Conservation (phyloP, 139 green algal species). For the Pleodorina starrii region DNA sequence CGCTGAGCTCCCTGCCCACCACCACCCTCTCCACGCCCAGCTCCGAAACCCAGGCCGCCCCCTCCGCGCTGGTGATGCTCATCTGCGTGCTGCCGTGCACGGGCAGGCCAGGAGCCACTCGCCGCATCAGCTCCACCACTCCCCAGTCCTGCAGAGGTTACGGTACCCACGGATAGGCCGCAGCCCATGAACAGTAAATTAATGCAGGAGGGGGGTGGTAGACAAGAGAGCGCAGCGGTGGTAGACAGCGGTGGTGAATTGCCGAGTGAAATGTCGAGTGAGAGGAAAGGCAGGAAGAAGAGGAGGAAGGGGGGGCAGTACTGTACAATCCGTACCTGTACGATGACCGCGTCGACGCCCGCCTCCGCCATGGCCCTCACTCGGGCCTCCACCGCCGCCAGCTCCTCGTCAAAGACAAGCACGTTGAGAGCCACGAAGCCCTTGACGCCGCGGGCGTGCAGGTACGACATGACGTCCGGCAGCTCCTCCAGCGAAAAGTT, state of each 20-base stretch:
- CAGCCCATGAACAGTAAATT: no score
- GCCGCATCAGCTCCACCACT: slow-evolving; percentile 73
- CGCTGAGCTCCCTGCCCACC: slow-evolving; percentile 86
- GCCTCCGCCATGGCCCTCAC: slow-evolving; percentile 68
- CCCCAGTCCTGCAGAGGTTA: slow-evolving; percentile 84
- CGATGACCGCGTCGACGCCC: slow-evolving; percentile 90
- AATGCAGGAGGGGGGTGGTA: no score
- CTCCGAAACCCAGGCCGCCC: slow-evolving; percentile 54
- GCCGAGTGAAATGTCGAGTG: no score
- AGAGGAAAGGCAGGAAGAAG: no score
- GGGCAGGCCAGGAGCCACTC: slow-evolving; percentile 75
- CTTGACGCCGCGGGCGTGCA: slow-evolving; percentile 75
- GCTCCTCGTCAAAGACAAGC: slow-evolving; percentile 87
- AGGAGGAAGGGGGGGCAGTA: no score
- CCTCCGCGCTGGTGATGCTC: slow-evolving; percentile 76
- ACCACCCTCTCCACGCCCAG: slow-evolving; percentile 83
- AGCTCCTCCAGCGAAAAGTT: slow-evolving; percentile 88
- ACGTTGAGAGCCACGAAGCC: slow-evolving; percentile 89
- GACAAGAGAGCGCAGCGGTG: no score
- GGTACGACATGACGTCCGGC: slow-evolving; percentile 80
- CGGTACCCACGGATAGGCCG: no score
- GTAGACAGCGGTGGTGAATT: no score
- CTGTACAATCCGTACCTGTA: slow-evolving; percentile 67
- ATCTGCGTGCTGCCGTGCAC: slow-evolving; percentile 87
- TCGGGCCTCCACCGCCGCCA: slow-evolving; percentile 67